Evolutionary conservation across 768 basidiomycete genomes (phyloP).

Genomic region (Auriscalpium microsporum): DNA sequence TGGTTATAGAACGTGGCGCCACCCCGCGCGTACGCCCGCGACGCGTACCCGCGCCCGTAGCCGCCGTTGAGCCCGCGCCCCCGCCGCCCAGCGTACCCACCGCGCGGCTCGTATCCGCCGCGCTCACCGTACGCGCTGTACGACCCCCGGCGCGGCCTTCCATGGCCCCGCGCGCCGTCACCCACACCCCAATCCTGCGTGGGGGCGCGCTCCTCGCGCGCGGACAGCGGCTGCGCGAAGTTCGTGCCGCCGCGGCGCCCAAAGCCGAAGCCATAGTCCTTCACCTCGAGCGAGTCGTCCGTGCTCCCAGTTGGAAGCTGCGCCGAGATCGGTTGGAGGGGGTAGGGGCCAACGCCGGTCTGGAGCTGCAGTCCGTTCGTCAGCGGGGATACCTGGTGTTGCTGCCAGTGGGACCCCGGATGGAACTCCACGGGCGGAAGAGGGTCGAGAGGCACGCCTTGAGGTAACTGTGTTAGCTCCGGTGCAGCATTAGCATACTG

Average conservation of each 20-base stretch:
- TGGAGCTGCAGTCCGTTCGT: conserved; percentile 8
- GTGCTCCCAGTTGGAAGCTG: conserved; percentile 7
- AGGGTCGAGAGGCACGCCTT: too few relatives aligned
- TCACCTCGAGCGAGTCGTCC: conserved; percentile 43
- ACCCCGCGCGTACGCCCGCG: conserved; percentile 9
- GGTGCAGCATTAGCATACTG: too few relatives aligned
- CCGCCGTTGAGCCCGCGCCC: conserved; percentile 21
- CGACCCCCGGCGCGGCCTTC: conserved; percentile 28
- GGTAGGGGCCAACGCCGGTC: conserved; percentile 8
- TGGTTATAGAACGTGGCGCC: conserved; percentile 1
- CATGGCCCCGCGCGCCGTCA: conserved; percentile 14
- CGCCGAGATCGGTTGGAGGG: conserved; percentile 5
- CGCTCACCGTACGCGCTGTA: conserved; percentile 13
- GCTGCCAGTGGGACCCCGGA: not conserved
- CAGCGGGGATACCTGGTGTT: not conserved
- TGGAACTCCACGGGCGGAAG: too few relatives aligned
- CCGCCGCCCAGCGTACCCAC: conserved; percentile 17
- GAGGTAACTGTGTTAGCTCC: too few relatives aligned
- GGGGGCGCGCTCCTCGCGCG: conserved; percentile 22
- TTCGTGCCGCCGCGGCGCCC: conserved; percentile 35
- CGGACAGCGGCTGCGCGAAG: conserved; percentile 20
- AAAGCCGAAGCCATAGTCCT: conserved; percentile 59
- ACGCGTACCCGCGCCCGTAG: conserved; percentile 20
- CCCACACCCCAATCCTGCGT: conserved; percentile 22
- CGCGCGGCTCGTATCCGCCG: conserved; percentile 17